Evolutionary conservation across 139 green algal genomes (phyloP).

Genomic region (Chlamydomonas asymmetrica): DNA sequence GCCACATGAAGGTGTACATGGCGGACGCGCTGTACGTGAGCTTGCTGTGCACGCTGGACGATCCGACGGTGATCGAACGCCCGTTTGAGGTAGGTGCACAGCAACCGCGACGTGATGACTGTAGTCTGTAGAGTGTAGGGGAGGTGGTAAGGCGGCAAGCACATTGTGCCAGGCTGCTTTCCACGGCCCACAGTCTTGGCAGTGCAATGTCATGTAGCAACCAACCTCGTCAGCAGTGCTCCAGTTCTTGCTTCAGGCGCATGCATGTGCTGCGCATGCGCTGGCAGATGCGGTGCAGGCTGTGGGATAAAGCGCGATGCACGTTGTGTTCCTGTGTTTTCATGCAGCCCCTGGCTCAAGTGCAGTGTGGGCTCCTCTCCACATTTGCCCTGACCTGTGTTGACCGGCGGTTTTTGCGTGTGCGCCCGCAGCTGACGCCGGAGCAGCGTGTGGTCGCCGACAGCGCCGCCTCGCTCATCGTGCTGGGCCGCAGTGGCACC

Average conservation of each 20-base stretch:
- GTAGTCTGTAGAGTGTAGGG: conserved; percentile 2
- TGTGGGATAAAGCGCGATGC: neutral
- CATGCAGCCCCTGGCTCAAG: neutral
- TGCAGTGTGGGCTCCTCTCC: neutral
- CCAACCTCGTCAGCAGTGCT: too few relatives aligned
- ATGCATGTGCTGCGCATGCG: neutral
- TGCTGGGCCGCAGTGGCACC: conserved; percentile 37
- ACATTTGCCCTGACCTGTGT: neutral
- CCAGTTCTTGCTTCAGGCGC: too few relatives aligned
- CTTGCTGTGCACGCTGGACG: neutral
- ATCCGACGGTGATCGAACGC: neutral
- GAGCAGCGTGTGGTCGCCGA: neutral
- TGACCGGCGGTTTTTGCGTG: neutral
- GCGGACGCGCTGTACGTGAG: conserved; percentile 4
- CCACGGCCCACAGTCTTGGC: neutral
- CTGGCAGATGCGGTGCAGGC: neutral
- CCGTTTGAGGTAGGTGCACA: conserved; percentile 28
- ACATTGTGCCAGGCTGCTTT: too few relatives aligned
- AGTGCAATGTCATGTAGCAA: too few relatives aligned
- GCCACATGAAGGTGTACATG: neutral
- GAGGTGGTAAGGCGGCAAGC: neutral
- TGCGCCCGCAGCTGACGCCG: neutral
- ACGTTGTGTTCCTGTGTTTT: neutral
- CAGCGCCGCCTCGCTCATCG: neutral
- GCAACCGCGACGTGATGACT: neutral